Conservation (phyloP, 164 flowering plant species). For the Magnolia changhungtana region DNA sequence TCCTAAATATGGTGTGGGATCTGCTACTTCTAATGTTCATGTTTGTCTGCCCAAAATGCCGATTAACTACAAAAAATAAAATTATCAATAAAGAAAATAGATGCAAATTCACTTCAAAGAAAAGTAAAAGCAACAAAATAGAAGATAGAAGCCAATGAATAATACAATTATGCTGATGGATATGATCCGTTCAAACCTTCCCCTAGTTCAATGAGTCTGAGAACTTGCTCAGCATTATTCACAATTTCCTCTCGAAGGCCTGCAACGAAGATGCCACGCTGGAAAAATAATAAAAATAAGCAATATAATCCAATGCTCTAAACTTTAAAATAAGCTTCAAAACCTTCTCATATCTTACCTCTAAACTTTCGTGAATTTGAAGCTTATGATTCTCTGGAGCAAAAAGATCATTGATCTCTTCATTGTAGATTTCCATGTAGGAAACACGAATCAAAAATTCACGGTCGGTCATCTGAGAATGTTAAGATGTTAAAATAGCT, state of each 20-base stretch:
- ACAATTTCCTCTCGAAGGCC: slow-evolving; percentile 97
- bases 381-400: slow-evolving; percentile 78
- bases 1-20: slow-evolving; percentile 95
- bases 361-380: slow-evolving; percentile 93
- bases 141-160: neutral
- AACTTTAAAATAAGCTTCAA: neutral
- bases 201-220: slow-evolving; percentile 74
- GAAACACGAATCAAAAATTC: slow-evolving; percentile 92
- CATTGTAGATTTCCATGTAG: slow-evolving; percentile 97
- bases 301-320: neutral
- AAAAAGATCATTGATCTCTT: slow-evolving; percentile 92
- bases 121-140: neutral
- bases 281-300: slow-evolving; percentile 18
- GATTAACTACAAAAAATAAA: slow-evolving; percentile 52
- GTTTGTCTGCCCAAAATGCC: slow-evolving; percentile 98
- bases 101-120: neutral
- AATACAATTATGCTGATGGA: neutral
- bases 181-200: slow-evolving; percentile 58
- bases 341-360: slow-evolving; percentile 37
- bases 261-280: slow-evolving; percentile 94
- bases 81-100: neutral
- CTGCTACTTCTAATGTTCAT: slow-evolving; percentile 96
- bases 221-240: slow-evolving; percentile 76
- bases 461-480: slow-evolving; percentile 50
- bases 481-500: slow-evolving; percentile 1